phyloP scores from a whole-genome alignment of 140 eudicot genomes.

The Erigeron philadelphicus region DNA sequence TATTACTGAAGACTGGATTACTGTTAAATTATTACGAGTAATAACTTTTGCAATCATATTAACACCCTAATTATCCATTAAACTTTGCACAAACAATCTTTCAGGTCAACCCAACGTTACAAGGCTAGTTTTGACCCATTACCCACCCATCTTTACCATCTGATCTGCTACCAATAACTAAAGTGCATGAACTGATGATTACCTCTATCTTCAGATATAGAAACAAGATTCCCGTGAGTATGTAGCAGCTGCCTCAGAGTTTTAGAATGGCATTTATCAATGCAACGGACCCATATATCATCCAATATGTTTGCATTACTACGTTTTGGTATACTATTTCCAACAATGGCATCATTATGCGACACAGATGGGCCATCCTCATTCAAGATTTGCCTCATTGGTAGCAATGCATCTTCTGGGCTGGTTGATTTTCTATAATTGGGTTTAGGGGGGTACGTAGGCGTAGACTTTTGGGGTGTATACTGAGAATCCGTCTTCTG shows the following conservation, averaged over 20 bases:
- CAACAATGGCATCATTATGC: conserved; percentile 35
- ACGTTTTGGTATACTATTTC: conserved; percentile 22
- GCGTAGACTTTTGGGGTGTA: conserved; percentile 45
- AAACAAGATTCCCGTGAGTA: conserved; percentile 66
- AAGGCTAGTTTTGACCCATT: neutral
- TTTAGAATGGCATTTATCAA: conserved; percentile 82
- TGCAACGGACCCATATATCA: conserved; percentile 74
- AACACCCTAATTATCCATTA: neutral
- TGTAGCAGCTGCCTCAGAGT: conserved; percentile 74
- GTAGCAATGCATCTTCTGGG: conserved; percentile 36
- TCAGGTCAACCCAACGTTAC: neutral
- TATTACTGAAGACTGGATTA: no score
- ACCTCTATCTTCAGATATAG: conserved; percentile 83
- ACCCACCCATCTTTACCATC: neutral
- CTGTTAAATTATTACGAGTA: neutral
- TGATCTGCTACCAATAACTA: neutral
- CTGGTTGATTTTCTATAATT: conserved; percentile 33
- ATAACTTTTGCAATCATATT: neutral
- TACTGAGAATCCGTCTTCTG: conserved; percentile 42
- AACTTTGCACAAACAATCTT: neutral
- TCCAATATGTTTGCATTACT: conserved; percentile 42
- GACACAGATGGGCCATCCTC: conserved; percentile 32
- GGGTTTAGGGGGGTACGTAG: conserved; percentile 34
- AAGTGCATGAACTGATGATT: conserved; percentile 4
- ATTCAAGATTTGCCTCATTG: conserved; percentile 34